phyloP scores from a whole-genome alignment of 2,329 filamentous ascomycete genomes.

The Colletotrichum australisinense region DNA sequence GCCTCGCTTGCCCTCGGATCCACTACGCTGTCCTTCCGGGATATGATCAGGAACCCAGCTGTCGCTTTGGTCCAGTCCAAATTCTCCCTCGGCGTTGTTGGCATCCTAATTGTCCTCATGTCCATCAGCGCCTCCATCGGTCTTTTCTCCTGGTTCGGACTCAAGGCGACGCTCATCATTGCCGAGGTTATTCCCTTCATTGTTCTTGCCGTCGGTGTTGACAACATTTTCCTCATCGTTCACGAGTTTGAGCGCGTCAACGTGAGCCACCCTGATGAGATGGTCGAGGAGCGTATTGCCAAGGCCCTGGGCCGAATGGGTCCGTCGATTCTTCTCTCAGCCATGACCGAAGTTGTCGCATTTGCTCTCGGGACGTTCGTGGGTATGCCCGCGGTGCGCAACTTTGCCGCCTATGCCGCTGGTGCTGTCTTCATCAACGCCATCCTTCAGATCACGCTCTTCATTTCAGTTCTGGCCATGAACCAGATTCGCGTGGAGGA shows the following conservation, averaged over 20 bases:
- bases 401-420: conserved; percentile 96
- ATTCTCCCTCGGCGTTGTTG: conserved; percentile 93
- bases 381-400: conserved; percentile 96
- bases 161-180: conserved; percentile 97
- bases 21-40: conserved; percentile 80
- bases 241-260: conserved; percentile 98
- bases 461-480: conserved; percentile 88
- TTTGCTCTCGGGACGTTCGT: conserved; percentile 94
- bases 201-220: conserved; percentile 94
- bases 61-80: conserved; percentile 94
- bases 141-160: conserved; percentile 88
- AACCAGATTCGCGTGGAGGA: conserved; percentile 94
- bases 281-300: conserved; percentile 86
- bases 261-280: conserved; percentile 87
- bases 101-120: conserved; percentile 96
- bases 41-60: conserved; percentile 84
- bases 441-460: conserved; percentile 96
- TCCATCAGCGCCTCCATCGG: conserved; percentile 96
- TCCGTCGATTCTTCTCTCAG: conserved; percentile 94
- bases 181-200: conserved; percentile 99
- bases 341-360: conserved; percentile 92
- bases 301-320: conserved; percentile 95
- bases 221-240: conserved; percentile 99
- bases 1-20: conserved; percentile 93
- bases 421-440: conserved; percentile 98